These are phyloP conservation scores for Puya raimondii DNA, from an alignment of 176 grass and related monocot genomes.

Conservation along the genomic window DNA sequence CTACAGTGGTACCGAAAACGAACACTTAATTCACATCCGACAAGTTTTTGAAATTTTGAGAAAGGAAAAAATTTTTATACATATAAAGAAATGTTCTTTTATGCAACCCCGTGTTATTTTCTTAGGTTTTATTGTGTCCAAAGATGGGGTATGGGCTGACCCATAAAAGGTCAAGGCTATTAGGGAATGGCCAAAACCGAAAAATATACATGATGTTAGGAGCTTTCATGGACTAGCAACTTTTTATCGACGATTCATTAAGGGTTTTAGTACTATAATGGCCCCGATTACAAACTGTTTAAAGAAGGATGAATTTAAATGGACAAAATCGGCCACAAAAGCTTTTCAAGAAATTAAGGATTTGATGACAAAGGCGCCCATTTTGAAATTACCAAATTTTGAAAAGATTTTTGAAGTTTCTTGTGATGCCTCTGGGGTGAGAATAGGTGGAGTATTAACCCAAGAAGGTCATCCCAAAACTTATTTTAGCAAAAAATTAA, in stretches of 20 bases:
- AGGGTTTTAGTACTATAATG: background rate
- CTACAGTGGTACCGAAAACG: background rate
- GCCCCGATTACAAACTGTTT: background rate
- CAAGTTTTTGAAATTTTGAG: background rate
- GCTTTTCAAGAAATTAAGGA: background rate
- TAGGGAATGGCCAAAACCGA: background rate
- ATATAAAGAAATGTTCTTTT: background rate
- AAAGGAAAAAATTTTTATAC: background rate
- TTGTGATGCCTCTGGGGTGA: slow-evolving; percentile 2
- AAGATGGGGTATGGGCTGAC: background rate
- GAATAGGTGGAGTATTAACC: background rate
- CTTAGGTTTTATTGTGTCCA: background rate
- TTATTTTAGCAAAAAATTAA: slow-evolving; percentile 4
- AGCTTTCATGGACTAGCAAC: background rate
- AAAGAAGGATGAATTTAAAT: background rate
- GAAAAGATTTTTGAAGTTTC: background rate
- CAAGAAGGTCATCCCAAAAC: background rate
- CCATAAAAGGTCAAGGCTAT: background rate
- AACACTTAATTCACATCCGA: background rate
- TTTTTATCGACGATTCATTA: background rate
- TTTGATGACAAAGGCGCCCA: background rate
- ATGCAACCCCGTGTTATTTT: background rate
- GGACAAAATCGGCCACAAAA: background rate
- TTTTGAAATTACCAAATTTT: background rate
- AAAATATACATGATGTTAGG: background rate